Percentiles rank a stretch among this genome's conserved stretches.
Conservation (phyloP, 2,329 filamentous ascomycete genomes). For the Phialocephala subalpina region DNA sequence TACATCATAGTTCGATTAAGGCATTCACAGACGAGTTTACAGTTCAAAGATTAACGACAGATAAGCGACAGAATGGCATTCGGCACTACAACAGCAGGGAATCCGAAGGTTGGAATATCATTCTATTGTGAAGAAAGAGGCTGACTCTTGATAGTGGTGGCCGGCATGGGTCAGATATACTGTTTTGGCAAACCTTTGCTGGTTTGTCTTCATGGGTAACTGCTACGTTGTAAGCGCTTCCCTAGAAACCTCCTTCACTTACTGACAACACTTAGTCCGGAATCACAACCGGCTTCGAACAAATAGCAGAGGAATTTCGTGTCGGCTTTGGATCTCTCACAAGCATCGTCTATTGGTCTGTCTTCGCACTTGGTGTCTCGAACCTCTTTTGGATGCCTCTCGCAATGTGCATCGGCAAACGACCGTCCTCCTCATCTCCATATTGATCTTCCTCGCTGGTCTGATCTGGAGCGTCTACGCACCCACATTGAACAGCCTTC, state of each 20-base stretch:
- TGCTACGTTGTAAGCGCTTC: slow-evolving; percentile 16
- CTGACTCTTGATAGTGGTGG: slow-evolving; percentile 27
- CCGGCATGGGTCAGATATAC: slow-evolving; percentile 32
- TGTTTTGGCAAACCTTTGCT: slow-evolving; percentile 30
- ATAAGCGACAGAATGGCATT: not conserved
- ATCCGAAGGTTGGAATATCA: slow-evolving; percentile 30
- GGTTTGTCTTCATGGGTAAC: slow-evolving; percentile 34
- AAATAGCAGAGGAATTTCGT: slow-evolving; percentile 31
- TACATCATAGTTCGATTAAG: not conserved
- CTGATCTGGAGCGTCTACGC: slow-evolving; percentile 46
- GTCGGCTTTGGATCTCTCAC: slow-evolving; percentile 25
- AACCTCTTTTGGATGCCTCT: slow-evolving; percentile 34
- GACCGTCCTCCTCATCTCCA: slow-evolving; percentile 44
- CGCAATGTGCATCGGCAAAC: slow-evolving; percentile 45
- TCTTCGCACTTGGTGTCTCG: slow-evolving; percentile 34
- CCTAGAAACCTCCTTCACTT: not conserved
- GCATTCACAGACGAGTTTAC: not conserved
- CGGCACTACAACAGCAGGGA: slow-evolving; percentile 17
- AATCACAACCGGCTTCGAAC: slow-evolving; percentile 31
- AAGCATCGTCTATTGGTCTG: slow-evolving; percentile 32
- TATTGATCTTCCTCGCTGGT: slow-evolving; percentile 43
- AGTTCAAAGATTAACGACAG: not conserved
- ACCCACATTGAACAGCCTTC: slow-evolving; percentile 42
- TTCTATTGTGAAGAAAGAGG: not conserved
- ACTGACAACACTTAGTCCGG: slow-evolving; percentile 13